phyloP scores from a whole-genome alignment of 805 yeast genomes.

The Wickerhamomyces strasburgensis region DNA sequence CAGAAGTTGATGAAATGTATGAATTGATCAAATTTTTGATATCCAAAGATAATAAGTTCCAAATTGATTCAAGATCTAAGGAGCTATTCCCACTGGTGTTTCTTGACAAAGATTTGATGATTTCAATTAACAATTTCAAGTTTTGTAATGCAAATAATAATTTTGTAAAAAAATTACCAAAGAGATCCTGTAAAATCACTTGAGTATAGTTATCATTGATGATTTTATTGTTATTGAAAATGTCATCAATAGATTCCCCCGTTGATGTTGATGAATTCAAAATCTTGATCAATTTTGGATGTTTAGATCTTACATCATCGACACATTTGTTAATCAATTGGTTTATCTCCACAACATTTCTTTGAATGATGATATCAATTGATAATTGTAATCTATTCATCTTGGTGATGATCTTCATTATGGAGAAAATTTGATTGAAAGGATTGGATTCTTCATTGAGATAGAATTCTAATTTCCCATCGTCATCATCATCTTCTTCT shows the following conservation, averaged over 20 bases:
- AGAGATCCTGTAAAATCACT: constrained; percentile 60
- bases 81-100: constrained; percentile 9
- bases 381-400: constrained; percentile 59
- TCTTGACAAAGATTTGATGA: constrained; percentile 31
- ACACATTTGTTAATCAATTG: constrained; percentile 56
- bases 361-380: constrained; percentile 46
- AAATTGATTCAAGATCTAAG: constrained; percentile 7
- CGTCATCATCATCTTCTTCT: constrained; percentile 24
- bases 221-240: constrained; percentile 11
- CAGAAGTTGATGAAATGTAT: constrained; percentile 19
- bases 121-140: constrained; percentile 61
- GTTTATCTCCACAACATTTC: constrained; percentile 58
- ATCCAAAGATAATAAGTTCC: constrained; percentile 18
- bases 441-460: constrained; percentile 38
- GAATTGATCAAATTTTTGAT: constrained; percentile 17
- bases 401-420: constrained; percentile 53
- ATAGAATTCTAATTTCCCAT: constrained; percentile 23
- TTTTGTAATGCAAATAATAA: constrained; percentile 60
- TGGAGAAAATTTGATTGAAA: constrained; percentile 46
- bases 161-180: constrained; percentile 64
- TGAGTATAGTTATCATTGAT: constrained; percentile 42
- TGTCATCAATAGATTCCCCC: constrained; percentile 8
- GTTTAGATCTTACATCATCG: constrained; percentile 58
- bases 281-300: constrained; percentile 38
- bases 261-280: too few species aligned